A percentile compares a stretch with the other conserved stretches of the same genome.
Conservation (phyloP, 2,329 filamentous ascomycete species). For the Passalora sequoiae region DNA sequence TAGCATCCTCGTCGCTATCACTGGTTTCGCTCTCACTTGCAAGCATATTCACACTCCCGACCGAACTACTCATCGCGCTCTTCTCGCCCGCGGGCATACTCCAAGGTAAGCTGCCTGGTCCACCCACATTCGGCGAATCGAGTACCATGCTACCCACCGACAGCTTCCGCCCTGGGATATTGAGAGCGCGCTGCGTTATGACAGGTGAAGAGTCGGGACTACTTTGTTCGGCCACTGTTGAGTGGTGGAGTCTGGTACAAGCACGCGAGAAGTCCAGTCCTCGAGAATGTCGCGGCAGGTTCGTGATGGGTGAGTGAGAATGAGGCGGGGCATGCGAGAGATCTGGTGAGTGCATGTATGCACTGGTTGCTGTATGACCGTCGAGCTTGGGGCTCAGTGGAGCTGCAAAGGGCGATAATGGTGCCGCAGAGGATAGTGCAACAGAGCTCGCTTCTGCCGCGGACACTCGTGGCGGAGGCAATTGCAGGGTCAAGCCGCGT, state of each 20-base stretch:
- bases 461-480: conserved; percentile 46
- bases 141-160: conserved; percentile 39
- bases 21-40: conserved; percentile 72
- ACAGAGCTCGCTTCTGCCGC: conserved; percentile 37
- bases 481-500: conserved; percentile 64
- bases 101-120: conserved; percentile 20
- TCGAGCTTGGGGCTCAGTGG: conserved; percentile 85
- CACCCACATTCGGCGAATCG: conserved; percentile 58
- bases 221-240: conserved; percentile 79
- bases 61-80: conserved; percentile 69
- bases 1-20: conserved; percentile 54
- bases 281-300: conserved; percentile 80
- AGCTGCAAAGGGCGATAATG: conserved; percentile 40
- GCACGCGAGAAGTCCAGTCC: conserved; percentile 90
- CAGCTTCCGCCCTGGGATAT: conserved; percentile 50
- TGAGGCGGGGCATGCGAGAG: background rate
- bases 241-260: conserved; percentile 91
- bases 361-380: conserved; percentile 50
- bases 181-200: conserved; percentile 63
- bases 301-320: conserved; percentile 65
- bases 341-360: conserved; percentile 54
- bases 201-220: conserved; percentile 89
- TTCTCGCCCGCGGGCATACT: conserved; percentile 51
- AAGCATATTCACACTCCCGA: conserved; percentile 74
- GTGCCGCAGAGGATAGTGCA: too few relatives aligned